Evolutionary conservation across 2,329 filamentous ascomycete genomes (phyloP).

Genomic region (Fusarium virguliforme): DNA sequence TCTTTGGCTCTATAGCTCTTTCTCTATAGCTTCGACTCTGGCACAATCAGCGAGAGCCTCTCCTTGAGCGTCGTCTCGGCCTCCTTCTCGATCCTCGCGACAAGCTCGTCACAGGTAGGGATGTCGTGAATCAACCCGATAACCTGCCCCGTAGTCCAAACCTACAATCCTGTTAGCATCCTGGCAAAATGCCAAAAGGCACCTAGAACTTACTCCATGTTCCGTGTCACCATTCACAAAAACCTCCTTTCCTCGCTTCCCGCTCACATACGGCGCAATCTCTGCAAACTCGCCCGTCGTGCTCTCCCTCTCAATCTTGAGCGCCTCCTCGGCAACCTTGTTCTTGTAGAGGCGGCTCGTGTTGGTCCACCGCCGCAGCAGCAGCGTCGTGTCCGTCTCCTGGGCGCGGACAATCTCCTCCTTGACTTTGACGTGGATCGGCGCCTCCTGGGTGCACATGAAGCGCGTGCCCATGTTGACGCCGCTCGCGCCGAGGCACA

Average conservation of each 20-base stretch:
- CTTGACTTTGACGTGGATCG: slow-evolving; percentile 95
- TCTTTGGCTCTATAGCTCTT: slow-evolving; percentile 6
- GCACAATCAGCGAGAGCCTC: slow-evolving; percentile 69
- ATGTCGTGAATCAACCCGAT: slow-evolving; percentile 91
- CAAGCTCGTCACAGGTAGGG: slow-evolving; percentile 79
- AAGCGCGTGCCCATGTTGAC: slow-evolving; percentile 99
- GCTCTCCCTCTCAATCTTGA: slow-evolving; percentile 88
- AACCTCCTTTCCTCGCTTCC: slow-evolving; percentile 90
- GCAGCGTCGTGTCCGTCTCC: slow-evolving; percentile 91
- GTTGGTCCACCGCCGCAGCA: slow-evolving; percentile 93
- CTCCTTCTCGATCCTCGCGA: slow-evolving; percentile 83
- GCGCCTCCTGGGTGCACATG: slow-evolving; percentile 95
- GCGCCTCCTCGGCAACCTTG: slow-evolving; percentile 85
- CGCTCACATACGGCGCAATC: slow-evolving; percentile 88
- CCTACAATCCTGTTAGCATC: slow-evolving; percentile 64
- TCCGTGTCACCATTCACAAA: slow-evolving; percentile 94
- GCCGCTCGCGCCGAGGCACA: slow-evolving; percentile 91
- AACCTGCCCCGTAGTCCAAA: slow-evolving; percentile 98
- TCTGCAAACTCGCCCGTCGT: slow-evolving; percentile 90
- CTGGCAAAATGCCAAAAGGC: not conserved
- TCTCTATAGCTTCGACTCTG: slow-evolving; percentile 72
- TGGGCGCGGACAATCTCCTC: slow-evolving; percentile 88
- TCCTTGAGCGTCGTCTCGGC: slow-evolving; percentile 77
- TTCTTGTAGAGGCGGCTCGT: slow-evolving; percentile 92
- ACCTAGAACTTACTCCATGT: slow-evolving; percentile 78